These are phyloP conservation scores for Penicillium sp. DNA, from an alignment of 2,329 filamentous ascomycete genomes.

Conservation along the genomic window DNA sequence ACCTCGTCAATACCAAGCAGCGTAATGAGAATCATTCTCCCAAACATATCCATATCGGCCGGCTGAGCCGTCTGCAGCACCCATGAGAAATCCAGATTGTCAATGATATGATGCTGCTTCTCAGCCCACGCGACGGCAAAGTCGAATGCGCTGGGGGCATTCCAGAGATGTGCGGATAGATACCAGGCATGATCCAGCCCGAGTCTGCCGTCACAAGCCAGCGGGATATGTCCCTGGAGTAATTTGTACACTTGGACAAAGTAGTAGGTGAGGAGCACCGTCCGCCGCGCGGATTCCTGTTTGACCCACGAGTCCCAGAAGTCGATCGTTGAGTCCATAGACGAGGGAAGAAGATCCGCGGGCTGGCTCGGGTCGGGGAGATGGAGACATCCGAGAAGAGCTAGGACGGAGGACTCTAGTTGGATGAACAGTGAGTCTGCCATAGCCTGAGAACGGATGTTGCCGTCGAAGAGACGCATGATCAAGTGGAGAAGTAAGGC, in stretches of 20 bases:
- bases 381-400: slow-evolving; percentile 19
- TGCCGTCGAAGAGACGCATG: slow-evolving; percentile 52
- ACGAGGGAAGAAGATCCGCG: slow-evolving; percentile 21
- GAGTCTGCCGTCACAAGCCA: slow-evolving; percentile 27
- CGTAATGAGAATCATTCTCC: slow-evolving; percentile 29
- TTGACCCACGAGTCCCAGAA: slow-evolving; percentile 55
- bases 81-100: slow-evolving; percentile 24
- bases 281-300: slow-evolving; percentile 55
- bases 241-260: slow-evolving; percentile 34
- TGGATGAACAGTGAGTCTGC: slow-evolving; percentile 38
- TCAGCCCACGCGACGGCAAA: slow-evolving; percentile 31
- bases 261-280: slow-evolving; percentile 50
- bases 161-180: slow-evolving; percentile 30
- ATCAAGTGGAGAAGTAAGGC: slow-evolving; percentile 52
- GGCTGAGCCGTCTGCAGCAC: slow-evolving; percentile 22
- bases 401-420: slow-evolving; percentile 21
- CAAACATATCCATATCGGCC: slow-evolving; percentile 29
- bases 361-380: slow-evolving; percentile 18
- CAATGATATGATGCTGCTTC: slow-evolving; percentile 27
- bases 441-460: slow-evolving; percentile 44
- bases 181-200: slow-evolving; percentile 31
- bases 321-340: slow-evolving; percentile 42
- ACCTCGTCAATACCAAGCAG: slow-evolving; percentile 26
- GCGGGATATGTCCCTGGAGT: slow-evolving; percentile 16
- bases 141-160: slow-evolving; percentile 26